Percentiles rank a stretch among this genome's conserved stretches.
phyloP scores from a whole-genome alignment of 768 basidiomycete species.

The Hypsizygus marmoreus region DNA sequence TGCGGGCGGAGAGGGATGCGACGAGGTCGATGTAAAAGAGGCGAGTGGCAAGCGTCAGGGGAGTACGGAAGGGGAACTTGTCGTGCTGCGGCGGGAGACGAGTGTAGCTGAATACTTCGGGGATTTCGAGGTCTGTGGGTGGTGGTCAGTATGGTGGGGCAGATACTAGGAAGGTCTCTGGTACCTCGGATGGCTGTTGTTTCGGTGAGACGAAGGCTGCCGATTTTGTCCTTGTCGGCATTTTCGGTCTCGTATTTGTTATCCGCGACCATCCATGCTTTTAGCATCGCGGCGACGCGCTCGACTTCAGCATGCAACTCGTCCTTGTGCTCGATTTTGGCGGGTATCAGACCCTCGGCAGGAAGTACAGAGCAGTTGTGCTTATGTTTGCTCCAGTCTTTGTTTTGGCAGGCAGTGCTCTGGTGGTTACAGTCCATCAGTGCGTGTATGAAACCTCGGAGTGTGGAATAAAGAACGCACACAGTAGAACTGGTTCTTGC shows the following conservation, averaged over 20 bases:
- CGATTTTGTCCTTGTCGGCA: conserved; percentile 1
- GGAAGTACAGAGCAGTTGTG: conserved; percentile 5
- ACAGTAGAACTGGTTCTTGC: conserved; percentile 7
- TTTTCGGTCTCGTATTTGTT: conserved; percentile 1
- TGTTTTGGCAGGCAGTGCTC: conserved; percentile 2
- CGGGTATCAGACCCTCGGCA: not conserved
- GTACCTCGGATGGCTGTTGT: not conserved
- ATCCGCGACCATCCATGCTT: conserved; percentile 1
- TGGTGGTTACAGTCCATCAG: not conserved
- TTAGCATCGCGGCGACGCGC: not conserved
- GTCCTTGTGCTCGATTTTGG: not conserved
- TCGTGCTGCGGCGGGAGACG: not conserved
- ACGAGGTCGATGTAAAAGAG: conserved; percentile 8
- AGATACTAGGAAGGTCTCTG: not conserved
- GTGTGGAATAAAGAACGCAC: not conserved
- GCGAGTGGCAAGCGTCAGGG: not conserved
- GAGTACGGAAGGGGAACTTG: conserved; percentile 4
- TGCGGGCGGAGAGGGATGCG: not conserved
- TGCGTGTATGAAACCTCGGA: too few species aligned
- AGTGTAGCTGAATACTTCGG: not conserved
- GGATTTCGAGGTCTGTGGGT: not conserved
- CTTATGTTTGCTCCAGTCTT: conserved; percentile 5
- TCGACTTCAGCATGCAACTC: conserved; percentile 2
- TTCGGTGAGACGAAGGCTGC: not conserved
- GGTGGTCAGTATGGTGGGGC: too few species aligned